Evolutionary conservation across 2,329 filamentous ascomycete species (phyloP).

Genomic region (Pleurostoma richardsiae): DNA sequence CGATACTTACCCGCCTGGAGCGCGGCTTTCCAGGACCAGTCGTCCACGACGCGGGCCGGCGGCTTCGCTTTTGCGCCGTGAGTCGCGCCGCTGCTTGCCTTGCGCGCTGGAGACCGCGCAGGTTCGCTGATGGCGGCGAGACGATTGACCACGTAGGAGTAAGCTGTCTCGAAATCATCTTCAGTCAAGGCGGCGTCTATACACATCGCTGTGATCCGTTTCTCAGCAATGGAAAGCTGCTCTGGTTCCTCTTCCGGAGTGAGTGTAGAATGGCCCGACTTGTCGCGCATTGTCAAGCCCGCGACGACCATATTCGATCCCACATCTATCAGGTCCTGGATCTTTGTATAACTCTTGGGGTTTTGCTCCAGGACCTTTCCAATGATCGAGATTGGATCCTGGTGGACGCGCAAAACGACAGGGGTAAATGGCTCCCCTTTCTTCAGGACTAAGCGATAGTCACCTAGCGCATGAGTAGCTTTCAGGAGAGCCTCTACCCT

Average conservation of each 20-base stretch:
- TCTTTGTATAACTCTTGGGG: constrained; percentile 63
- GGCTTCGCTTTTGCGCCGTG: constrained; percentile 11
- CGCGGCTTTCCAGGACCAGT: constrained; percentile 75
- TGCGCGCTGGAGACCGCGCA: constrained; percentile 7
- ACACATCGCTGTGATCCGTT: constrained; percentile 73
- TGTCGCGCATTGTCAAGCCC: constrained; percentile 35
- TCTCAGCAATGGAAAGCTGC: constrained; percentile 42
- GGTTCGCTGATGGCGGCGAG: constrained; percentile 36
- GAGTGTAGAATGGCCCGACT: constrained; percentile 16
- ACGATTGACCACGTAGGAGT: constrained; percentile 74
- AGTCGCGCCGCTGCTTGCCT: constrained; percentile 18
- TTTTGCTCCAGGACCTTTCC: constrained; percentile 74
- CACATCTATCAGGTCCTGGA: constrained; percentile 68
- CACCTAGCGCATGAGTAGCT: constrained; percentile 70
- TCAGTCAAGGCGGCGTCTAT: constrained; percentile 67
- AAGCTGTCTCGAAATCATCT: constrained; percentile 81
- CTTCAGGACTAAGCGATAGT: constrained; percentile 73
- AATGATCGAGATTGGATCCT: constrained; percentile 70
- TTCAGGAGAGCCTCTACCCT: constrained; percentile 60
- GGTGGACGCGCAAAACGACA: constrained; percentile 70
- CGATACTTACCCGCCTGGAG: constrained; percentile 73
- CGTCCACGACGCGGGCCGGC: constrained; percentile 36
- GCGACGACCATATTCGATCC: constrained; percentile 62
- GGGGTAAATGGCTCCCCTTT: constrained; percentile 77
- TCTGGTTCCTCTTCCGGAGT: constrained; percentile 18